A percentile compares a stretch with the other conserved stretches of the same genome.
These are phyloP conservation scores for Paramecium sexaurelia DNA, from an alignment of 73 alveolate species.

Conservation along the genomic window DNA sequence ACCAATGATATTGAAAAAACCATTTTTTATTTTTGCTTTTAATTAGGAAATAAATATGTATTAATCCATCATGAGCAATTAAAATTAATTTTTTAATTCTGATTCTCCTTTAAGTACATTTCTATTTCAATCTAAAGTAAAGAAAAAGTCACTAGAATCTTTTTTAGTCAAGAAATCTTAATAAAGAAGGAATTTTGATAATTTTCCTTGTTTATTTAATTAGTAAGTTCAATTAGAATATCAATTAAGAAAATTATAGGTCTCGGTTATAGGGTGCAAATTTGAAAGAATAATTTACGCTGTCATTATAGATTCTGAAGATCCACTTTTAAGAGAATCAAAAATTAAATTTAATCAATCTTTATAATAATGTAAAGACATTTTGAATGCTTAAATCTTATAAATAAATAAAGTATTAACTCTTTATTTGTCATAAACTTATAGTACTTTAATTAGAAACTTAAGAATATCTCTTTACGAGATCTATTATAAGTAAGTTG, in stretches of 20 bases:
- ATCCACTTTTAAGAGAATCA: not conserved
- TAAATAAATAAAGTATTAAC: not conserved
- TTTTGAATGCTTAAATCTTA: not conserved
- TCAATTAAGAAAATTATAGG: not conserved
- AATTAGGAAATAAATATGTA: not conserved
- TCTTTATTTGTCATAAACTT: not conserved
- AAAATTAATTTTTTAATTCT: not conserved
- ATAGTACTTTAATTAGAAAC: not conserved
- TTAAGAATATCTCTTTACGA: not conserved
- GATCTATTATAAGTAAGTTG: not conserved
- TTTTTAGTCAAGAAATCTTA: not conserved
- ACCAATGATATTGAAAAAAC: not conserved
- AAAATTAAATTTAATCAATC: not conserved
- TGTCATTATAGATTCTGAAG: not conserved
- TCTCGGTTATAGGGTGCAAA: not conserved
- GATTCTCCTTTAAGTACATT: not conserved
- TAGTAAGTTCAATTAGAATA: not conserved
- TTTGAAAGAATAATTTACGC: not conserved
- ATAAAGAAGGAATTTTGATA: not conserved
- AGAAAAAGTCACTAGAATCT: not conserved
- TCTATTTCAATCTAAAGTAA: not conserved
- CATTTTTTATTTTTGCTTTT: conserved; percentile 10
- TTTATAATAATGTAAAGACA: not conserved
- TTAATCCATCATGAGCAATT: not conserved
- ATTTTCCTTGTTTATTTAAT: not conserved